phyloP scores from a whole-genome alignment of 495 filamentous ascomycete species.

The Penicillium diatomitis region DNA sequence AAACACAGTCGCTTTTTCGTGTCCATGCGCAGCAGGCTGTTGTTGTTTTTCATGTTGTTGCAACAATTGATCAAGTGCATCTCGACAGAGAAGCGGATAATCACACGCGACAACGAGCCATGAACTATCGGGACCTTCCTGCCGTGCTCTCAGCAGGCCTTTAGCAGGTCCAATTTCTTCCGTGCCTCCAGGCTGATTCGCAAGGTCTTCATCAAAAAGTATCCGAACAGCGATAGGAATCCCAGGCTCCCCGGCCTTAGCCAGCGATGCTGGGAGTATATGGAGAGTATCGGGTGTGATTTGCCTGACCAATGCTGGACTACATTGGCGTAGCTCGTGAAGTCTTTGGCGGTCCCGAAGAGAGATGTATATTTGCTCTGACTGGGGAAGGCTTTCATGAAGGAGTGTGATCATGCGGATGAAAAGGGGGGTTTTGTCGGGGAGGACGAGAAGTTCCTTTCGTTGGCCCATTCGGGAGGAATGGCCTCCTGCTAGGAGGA shows the following conservation, averaged over 20 bases:
- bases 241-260: background rate
- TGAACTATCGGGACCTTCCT: background rate
- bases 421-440: background rate
- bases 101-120: background rate
- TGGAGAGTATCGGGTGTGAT: too few species aligned
- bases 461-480: background rate
- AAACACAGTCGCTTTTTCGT: background rate
- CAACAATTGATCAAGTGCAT: background rate
- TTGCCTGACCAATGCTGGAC: too few species aligned
- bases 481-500: background rate
- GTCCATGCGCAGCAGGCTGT: too few species aligned
- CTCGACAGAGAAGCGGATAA: background rate
- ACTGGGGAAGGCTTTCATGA: background rate
- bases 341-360: background rate
- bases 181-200: background rate
- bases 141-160: background rate
- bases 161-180: background rate
- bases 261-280: too few species aligned
- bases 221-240: background rate
- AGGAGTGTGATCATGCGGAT: background rate
- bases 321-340: background rate
- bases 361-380: background rate
- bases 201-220: background rate
- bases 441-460: background rate
- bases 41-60: background rate